Conservation (phyloP, 768 basidiomycete genomes). For the Rhodotorula taiwanensis region DNA sequence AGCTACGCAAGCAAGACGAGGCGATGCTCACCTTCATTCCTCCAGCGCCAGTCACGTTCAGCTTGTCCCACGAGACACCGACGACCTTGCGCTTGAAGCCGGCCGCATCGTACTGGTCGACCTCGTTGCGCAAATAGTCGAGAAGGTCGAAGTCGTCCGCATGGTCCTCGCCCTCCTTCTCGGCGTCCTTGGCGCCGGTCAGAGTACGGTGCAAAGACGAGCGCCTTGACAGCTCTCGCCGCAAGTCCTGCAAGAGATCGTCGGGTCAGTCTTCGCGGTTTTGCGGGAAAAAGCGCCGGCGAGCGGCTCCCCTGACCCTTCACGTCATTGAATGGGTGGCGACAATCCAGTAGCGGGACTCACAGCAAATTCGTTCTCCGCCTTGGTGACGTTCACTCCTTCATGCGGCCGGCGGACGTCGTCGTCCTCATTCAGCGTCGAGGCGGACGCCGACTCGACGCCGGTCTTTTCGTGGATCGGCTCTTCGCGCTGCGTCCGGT, state of each 20-base stretch:
- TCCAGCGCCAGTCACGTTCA: slow-evolving; percentile 46
- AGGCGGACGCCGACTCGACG: not conserved
- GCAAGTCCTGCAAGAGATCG: not conserved
- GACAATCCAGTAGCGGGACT: too few relatives aligned
- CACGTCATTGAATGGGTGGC: too few relatives aligned
- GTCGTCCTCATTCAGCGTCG: too few relatives aligned
- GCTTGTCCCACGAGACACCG: slow-evolving; percentile 42
- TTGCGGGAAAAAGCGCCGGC: too few relatives aligned
- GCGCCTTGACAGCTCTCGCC: slow-evolving; percentile 4
- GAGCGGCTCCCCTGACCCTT: too few relatives aligned
- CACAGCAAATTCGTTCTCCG: too few relatives aligned
- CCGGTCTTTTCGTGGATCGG: not conserved
- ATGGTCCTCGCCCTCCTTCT: slow-evolving; percentile 42
- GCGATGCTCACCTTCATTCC: slow-evolving; percentile 46
- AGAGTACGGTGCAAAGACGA: not conserved
- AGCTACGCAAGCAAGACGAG: not conserved
- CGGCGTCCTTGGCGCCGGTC: slow-evolving; percentile 30
- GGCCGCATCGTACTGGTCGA: slow-evolving; percentile 38
- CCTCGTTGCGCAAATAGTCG: slow-evolving; percentile 35
- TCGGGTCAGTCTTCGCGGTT: not conserved
- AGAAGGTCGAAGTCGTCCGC: slow-evolving; percentile 46
- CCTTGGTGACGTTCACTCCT: too few relatives aligned
- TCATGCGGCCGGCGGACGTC: too few relatives aligned
- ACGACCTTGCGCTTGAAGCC: slow-evolving; percentile 48
- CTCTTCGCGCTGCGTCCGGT: not conserved